Evolutionary conservation across 495 filamentous ascomycete species (phyloP), one percentile per base, ranked within the genome.

Genomic region (Aspergillus bridgeri): DNA sequence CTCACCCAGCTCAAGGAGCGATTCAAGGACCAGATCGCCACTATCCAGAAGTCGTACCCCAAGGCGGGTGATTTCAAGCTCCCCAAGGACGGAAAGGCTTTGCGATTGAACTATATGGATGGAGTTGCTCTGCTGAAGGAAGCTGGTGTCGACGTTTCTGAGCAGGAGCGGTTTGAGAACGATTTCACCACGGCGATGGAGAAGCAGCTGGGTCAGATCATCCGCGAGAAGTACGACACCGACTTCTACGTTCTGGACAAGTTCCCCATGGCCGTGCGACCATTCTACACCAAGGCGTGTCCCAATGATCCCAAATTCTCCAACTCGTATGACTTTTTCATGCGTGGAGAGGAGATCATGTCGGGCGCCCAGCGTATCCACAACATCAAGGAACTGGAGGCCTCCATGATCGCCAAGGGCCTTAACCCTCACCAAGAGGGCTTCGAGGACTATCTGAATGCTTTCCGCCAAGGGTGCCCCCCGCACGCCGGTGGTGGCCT

Each of bases 231-330:
- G 73, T 91, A 88, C 81, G 79, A 83, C 67, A 91, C 89, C 60
- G 92, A 96, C 75, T 96, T 96, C 81, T 96, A 91, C 75, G 86
- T 91, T 6, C 79, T 96, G 57, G 90, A 96, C 79, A 89, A 95
- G 76, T 96, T 91, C 81, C 92, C 92, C 54, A 88, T 91, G 70
- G 69, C 78, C 44, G 86, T 92, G 23, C 84, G 91, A 21, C 92
- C 92, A 38, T 96, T 96, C 79, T 96, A 96, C 73, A 91, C 92
- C 67, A 89, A 91, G 81, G 84, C 87, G 56, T 86, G 89, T 68
- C 82, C 86, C 8, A 60, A 80, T 50, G 82, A 87, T 71, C 77
- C 86, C 56, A 77, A 79, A 25, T 81, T 90, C 64, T 89, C 85
- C 51, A 93, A 95, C 74, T 88, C 86, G 5, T 96, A 90, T 77